Evolutionary conservation across 768 basidiomycete species (phyloP), one percentile per base, ranked within the genome.

Genomic region (Podaxis sp.): DNA sequence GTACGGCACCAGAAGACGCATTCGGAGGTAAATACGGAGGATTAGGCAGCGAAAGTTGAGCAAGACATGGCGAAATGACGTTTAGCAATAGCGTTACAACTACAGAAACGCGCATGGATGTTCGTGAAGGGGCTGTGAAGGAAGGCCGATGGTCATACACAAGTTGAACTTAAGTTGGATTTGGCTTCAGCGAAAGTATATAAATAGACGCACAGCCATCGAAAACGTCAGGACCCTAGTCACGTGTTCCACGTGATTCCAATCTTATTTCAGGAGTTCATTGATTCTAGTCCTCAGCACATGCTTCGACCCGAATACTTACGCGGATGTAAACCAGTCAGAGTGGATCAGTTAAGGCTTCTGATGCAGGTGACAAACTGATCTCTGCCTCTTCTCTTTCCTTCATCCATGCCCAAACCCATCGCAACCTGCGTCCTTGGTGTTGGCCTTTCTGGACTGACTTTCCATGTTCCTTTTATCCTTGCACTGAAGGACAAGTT

Each of bases 381-480:
- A 44, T 18, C 23, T 48, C 23, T 21, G 21, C 18, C 47, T 48
- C 47, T n/a, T 50, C 18, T 38, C 35, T 16, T 13, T 56, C 5
- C 6, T 16, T 32, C 11, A 53, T 65, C 52, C 35, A 77, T 77
- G 75, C 53, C 65, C 59, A 72, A 73, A 42, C 84, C 87, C 18
- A 87, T 92, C 67, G 80, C 79, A 40, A 85, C 86, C 25, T 88
- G 90, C 65, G 84, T 91, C 5, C 76, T 92, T 2, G 91, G 90
- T 18, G 85, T 89, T 37, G 92, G 91, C 42, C 83, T 93, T 62
- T 80, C 87, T 18, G 88, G 88, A 37, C 74, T 88, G 42, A 89
- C 88, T 2, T 93, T 95, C 74, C 93, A 95, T 71, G 67, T 87
- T 59, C 92, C 93, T 0, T 89, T 93, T 71, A 74, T 95, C 59